phyloP scores from a whole-genome alignment of 2,329 filamentous ascomycete genomes.

The Fusarium sp. region DNA sequence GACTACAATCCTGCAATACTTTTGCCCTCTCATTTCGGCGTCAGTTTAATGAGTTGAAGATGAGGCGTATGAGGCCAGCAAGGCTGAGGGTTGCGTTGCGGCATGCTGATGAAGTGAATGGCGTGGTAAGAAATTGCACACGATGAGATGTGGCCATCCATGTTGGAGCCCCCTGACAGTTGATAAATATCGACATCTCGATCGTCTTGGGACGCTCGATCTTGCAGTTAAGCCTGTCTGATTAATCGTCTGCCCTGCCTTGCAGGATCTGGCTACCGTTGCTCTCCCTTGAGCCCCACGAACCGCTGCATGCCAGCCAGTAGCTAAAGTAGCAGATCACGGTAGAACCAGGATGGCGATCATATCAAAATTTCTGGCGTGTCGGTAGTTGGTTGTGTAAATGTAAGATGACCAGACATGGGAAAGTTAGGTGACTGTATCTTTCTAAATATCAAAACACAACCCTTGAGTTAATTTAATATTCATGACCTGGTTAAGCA shows the following conservation, averaged over 20 bases:
- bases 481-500: slow-evolving; percentile 6
- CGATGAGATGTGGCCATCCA: slow-evolving; percentile 7
- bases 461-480: neutral
- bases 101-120: slow-evolving; percentile 23
- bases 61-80: slow-evolving; percentile 32
- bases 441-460: slow-evolving; percentile 6
- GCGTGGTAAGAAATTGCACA: slow-evolving; percentile 26
- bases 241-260: slow-evolving; percentile 35
- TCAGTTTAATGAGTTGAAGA: slow-evolving; percentile 1
- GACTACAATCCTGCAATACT: neutral
- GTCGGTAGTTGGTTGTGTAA: neutral
- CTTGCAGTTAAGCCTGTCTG: slow-evolving; percentile 36
- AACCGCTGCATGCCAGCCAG: slow-evolving; percentile 41
- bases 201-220: slow-evolving; percentile 29
- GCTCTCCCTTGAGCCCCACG: slow-evolving; percentile 36
- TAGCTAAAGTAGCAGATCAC: slow-evolving; percentile 17
- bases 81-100: slow-evolving; percentile 17
- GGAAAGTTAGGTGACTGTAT: neutral
- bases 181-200: slow-evolving; percentile 27
- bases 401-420: neutral
- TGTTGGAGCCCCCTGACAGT: slow-evolving; percentile 9
- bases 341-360: slow-evolving; percentile 21
- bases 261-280: slow-evolving; percentile 30
- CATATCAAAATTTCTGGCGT: neutral
- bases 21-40: neutral